Conservation (phyloP, 164 flowering plant species). For the Brasenia schreberi region DNA sequence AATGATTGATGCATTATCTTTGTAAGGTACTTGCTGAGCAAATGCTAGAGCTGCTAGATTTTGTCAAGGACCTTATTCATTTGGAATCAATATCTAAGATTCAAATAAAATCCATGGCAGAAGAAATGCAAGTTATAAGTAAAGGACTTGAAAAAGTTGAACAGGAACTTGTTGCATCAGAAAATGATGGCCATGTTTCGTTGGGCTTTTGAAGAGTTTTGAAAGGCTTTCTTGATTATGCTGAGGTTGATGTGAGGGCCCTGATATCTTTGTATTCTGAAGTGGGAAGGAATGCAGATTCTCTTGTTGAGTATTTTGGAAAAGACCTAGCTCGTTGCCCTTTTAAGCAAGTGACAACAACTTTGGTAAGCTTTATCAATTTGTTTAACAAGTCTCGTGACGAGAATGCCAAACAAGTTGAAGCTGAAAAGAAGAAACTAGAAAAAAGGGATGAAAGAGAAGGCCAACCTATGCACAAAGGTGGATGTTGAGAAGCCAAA, state of each 20-base stretch:
- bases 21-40: slow-evolving; percentile 97
- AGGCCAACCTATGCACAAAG: slow-evolving; percentile 29
- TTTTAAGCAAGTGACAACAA: slow-evolving; percentile 97
- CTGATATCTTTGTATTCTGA: slow-evolving; percentile 83
- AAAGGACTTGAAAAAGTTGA: slow-evolving; percentile 99
- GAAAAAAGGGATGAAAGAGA: slow-evolving; percentile 83
- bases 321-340: slow-evolving; percentile 98
- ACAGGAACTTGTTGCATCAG: slow-evolving; percentile 82
- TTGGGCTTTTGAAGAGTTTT: slow-evolving; percentile 74
- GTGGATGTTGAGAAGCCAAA: slow-evolving; percentile 21
- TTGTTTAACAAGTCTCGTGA: slow-evolving; percentile 79
- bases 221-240: slow-evolving; percentile 76
- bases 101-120: slow-evolving; percentile 88
- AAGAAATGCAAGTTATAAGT: slow-evolving; percentile 99
- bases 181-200: slow-evolving; percentile 79
- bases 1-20: slow-evolving; percentile 95
- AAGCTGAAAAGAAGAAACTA: slow-evolving; percentile 76
- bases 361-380: slow-evolving; percentile 65
- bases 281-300: slow-evolving; percentile 99
- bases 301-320: slow-evolving; percentile 89
- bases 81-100: slow-evolving; percentile 96
- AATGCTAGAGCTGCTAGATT: slow-evolving; percentile 90
- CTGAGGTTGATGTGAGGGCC: slow-evolving; percentile 95
- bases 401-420: slow-evolving; percentile 75
- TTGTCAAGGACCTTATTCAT: slow-evolving; percentile 80